Evolutionary conservation across 1,284 basidiomycete genomes (phyloP), one percentile per base, ranked within the genome.

Genomic region (Cutaneotrichosporon mucoides): DNA sequence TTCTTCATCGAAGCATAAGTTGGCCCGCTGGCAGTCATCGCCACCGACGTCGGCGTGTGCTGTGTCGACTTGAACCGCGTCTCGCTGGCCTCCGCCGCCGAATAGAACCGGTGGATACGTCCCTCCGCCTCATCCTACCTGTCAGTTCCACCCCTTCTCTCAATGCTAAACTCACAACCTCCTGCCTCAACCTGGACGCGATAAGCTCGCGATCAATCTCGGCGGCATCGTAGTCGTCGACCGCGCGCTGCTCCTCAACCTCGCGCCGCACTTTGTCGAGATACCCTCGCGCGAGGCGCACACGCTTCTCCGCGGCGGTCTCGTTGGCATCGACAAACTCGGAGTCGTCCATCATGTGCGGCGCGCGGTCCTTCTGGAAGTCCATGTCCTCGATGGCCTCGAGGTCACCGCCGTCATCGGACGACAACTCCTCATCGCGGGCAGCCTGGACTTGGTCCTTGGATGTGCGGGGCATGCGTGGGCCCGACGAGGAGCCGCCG

Each of bases 191-290:
- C 50, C 94, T 82, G 13, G 92, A 84, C 46, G 91, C 90, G 63
- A 99, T 91, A 66, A 96, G 83, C 64, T 97, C 93, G 66, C 85
- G 84, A 80, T 98, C 94, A 50, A 95, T 86, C 66, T 94, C 92
- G 0, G 90, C 92, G 2, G 95, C 95, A 72, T 99, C 94, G 64
- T 87, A 91, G 62, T 92, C 90, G 37, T 87, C 89, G 36, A 90
- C 89, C 52, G 73, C 71, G 15, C 33, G 60, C 53, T 62, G 88
- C 56, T 68, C 69, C 47, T 90, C 77, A 15, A 82, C 83, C 63
- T 89, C 85, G 74, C 90, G 89, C 48, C 66, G 56, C 13, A 98
- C 86, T 59, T 84, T 88, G 60, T 93, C 86, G 48, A 99, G 79
- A 77, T 99, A 98, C 65, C 94, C 79, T 74, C 92, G 88, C 4